These are phyloP conservation scores for Saturnispora besseyi DNA, from an alignment of 805 yeast genomes.

Conservation along the genomic window DNA sequence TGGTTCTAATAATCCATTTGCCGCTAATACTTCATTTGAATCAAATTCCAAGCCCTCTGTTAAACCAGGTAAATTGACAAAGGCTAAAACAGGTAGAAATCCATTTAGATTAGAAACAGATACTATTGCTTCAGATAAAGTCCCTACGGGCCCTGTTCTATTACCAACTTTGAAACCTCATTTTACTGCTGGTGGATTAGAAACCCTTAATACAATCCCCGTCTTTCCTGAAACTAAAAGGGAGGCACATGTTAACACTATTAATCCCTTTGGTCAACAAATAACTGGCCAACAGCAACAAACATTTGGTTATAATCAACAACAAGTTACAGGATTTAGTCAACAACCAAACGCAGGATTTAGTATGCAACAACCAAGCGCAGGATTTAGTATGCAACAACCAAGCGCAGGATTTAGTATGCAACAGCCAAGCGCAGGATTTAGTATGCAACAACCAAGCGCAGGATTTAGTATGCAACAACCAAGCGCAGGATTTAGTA, in stretches of 20 bases:
- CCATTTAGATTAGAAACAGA: constrained; percentile 39
- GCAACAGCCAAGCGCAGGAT: constrained; percentile 9
- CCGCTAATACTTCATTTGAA: background rate
- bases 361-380: background rate
- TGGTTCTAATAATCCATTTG: constrained; percentile 7
- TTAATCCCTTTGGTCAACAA: constrained; percentile 2
- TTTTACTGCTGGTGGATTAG: constrained; percentile 69
- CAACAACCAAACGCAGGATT: constrained; percentile 11
- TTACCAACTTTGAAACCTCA: constrained; percentile 27
- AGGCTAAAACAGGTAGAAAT: constrained; percentile 41
- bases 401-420: constrained; percentile 7
- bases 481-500: constrained; percentile 7
- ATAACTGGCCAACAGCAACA: constrained; percentile 6
- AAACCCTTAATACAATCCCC: constrained; percentile 53
- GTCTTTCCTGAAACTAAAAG: constrained; percentile 57
- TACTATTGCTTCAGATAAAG: constrained; percentile 15
- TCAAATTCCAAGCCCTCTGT: constrained; percentile 3
- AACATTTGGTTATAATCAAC: constrained; percentile 11
- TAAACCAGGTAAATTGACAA: constrained; percentile 8
- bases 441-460: constrained; percentile 5
- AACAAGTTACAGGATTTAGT: constrained; percentile 6
- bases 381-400: constrained; percentile 7
- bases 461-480: constrained; percentile 11
- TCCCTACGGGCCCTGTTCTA: constrained; percentile 15
- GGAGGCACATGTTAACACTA: constrained; percentile 10